Conservation (phyloP, 768 basidiomycete genomes). For the Auriscalpium microsporum region DNA sequence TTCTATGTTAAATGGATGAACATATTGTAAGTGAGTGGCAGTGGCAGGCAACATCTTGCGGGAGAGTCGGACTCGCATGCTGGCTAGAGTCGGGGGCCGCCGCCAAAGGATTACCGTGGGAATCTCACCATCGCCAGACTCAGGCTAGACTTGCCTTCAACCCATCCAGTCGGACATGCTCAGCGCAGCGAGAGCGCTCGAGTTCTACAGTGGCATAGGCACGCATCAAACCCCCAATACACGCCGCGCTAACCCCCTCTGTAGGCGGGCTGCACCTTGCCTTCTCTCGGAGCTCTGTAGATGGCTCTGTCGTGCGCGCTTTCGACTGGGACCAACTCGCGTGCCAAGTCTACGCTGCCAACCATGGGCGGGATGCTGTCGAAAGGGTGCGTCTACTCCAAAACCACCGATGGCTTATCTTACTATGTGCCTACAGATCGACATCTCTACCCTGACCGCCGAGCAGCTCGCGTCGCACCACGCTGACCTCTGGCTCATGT, state of each 20-base stretch:
- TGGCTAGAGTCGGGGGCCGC: too few relatives aligned
- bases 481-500: constrained; percentile 68
- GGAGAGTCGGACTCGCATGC: too few relatives aligned
- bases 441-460: constrained; percentile 53
- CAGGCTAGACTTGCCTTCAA: too few relatives aligned
- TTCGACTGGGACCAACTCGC: constrained; percentile 80
- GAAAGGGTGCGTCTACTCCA: constrained; percentile 35
- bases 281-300: constrained; percentile 40
- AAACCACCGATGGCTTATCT: not conserved
- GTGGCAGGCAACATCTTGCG: too few relatives aligned
- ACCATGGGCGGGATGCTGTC: constrained; percentile 41
- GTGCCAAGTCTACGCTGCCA: constrained; percentile 59
- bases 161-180: too few relatives aligned
- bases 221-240: constrained; percentile 18
- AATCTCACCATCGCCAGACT: too few relatives aligned
- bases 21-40: too few relatives aligned
- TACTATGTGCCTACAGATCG: constrained; percentile 30
- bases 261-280: constrained; percentile 70
- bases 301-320: constrained; percentile 48
- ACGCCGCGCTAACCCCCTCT: not conserved
- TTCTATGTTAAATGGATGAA: too few relatives aligned
- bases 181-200: constrained; percentile 23
- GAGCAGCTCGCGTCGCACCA: constrained; percentile 34
- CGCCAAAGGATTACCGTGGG: too few relatives aligned
- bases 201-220: constrained; percentile 81